Percentiles rank a stretch among this genome's conserved stretches.
Conservation (phyloP, 2,329 filamentous ascomycete species). For the Talaromyces atroroseus region DNA sequence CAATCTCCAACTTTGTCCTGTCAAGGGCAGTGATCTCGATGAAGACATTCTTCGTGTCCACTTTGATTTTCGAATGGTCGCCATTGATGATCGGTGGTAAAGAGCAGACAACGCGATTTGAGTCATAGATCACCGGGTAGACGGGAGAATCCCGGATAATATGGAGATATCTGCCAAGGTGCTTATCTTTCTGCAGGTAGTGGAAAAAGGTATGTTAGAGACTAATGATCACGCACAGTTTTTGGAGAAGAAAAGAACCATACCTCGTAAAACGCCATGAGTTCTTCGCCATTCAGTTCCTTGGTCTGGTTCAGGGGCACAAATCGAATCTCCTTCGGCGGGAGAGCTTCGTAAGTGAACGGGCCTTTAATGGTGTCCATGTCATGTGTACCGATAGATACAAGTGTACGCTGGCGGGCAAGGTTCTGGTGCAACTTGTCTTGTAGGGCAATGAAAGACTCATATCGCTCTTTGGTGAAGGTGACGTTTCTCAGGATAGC, state of each 20-base stretch:
- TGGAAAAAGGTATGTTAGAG: background rate
- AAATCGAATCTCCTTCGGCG: constrained; percentile 90
- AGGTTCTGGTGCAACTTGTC: constrained; percentile 98
- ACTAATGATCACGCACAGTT: background rate
- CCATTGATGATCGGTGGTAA: constrained; percentile 97
- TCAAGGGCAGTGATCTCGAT: constrained; percentile 97
- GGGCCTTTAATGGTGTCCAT: constrained; percentile 88
- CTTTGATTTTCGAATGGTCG: constrained; percentile 90
- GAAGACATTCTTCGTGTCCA: constrained; percentile 87
- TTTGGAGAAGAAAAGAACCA: constrained; percentile 15
- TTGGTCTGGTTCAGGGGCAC: constrained; percentile 84
- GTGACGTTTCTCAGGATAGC: constrained; percentile 85
- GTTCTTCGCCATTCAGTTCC: constrained; percentile 76
- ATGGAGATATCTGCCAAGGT: constrained; percentile 82
- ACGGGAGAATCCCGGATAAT: constrained; percentile 92
- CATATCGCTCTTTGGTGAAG: constrained; percentile 86
- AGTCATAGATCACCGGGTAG: constrained; percentile 93
- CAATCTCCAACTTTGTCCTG: constrained; percentile 91
- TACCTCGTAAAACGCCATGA: constrained; percentile 88
- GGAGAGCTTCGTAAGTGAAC: constrained; percentile 91
- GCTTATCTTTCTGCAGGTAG: constrained; percentile 67
- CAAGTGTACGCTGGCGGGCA: constrained; percentile 83
- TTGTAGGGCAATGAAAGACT: constrained; percentile 95
- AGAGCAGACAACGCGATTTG: constrained; percentile 80
- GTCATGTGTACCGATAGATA: constrained; percentile 97